These are phyloP conservation scores for Aspergillus asperescens DNA, from an alignment of 495 filamentous ascomycete species.

Conservation along the genomic window DNA sequence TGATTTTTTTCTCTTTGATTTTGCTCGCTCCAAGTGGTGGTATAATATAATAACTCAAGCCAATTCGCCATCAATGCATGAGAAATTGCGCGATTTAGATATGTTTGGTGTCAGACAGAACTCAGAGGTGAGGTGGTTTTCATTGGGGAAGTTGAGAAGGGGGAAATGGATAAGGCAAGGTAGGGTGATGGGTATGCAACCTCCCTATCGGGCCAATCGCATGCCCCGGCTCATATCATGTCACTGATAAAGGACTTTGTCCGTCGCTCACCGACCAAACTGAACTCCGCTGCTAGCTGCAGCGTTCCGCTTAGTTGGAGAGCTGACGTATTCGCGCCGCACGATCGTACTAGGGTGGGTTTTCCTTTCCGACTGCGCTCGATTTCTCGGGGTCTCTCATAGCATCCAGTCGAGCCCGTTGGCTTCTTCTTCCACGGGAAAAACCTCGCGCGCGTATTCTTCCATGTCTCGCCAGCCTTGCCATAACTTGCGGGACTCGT, in stretches of 20 bases:
- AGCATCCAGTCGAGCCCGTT: conserved; percentile 93
- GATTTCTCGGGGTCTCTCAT: conserved; percentile 20
- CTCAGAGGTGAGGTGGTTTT: neutral
- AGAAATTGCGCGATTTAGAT: conserved; percentile 16
- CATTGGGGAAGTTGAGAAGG: neutral
- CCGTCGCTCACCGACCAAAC: conserved; percentile 15
- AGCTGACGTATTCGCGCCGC: neutral
- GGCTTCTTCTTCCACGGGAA: conserved; percentile 86
- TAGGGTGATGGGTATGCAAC: conserved; percentile 8
- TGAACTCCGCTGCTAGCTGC: neutral
- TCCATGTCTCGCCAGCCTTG: conserved; percentile 86
- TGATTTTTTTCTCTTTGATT: neutral
- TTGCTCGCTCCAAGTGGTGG: conserved; percentile 13
- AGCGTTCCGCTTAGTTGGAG: neutral
- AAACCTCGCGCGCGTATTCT: conserved; percentile 93
- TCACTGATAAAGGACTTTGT: conserved; percentile 13
- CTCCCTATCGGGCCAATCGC: conserved; percentile 19
- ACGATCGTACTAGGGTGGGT: neutral
- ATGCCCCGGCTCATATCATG: conserved; percentile 4
- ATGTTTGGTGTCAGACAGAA: conserved; percentile 11
- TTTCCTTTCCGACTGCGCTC: neutral
- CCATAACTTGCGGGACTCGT: conserved; percentile 75
- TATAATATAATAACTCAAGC: conserved; percentile 29
- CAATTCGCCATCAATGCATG: conserved; percentile 34
- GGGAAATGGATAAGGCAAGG: neutral